Conservation (phyloP, 495 filamentous ascomycete genomes). For the Clavariopsis aquatica region DNA sequence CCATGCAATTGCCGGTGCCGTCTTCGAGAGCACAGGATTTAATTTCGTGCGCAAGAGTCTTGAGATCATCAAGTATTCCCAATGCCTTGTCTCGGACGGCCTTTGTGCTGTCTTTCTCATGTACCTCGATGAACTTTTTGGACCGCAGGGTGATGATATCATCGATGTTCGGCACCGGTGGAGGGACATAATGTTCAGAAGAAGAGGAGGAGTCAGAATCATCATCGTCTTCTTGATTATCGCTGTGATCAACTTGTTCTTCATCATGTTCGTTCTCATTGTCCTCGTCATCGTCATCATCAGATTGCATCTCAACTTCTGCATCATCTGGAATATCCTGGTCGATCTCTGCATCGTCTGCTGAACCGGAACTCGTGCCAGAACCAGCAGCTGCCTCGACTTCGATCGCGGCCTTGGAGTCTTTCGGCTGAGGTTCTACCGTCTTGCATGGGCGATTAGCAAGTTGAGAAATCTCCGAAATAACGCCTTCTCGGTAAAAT, state of each 20-base stretch:
- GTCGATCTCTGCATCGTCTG: conserved; percentile 50
- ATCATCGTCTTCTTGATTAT: conserved; percentile 58
- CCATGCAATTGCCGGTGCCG: conserved; percentile 55
- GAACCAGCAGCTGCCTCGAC: conserved; percentile 27
- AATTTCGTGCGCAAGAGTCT: conserved; percentile 68
- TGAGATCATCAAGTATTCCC: conserved; percentile 71
- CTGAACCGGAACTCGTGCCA: conserved; percentile 16
- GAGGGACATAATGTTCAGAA: conserved; percentile 46
- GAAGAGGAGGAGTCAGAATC: conserved; percentile 59
- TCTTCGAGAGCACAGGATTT: conserved; percentile 64
- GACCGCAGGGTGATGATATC: conserved; percentile 74
- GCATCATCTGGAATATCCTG: conserved; percentile 53
- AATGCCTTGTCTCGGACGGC: conserved; percentile 74
- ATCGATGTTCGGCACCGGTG: conserved; percentile 63
- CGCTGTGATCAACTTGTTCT: conserved; percentile 56
- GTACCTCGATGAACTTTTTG: conserved; percentile 75
- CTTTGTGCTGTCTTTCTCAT: conserved; percentile 72
- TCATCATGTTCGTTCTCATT: conserved; percentile 63
- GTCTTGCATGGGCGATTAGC: conserved; percentile 56
- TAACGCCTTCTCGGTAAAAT: conserved; percentile 96
- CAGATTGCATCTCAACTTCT: conserved; percentile 48
- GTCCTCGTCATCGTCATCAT: conserved; percentile 48
- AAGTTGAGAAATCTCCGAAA: conserved; percentile 84
- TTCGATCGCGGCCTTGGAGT: conserved; percentile 25
- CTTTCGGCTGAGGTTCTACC: conserved; percentile 34